Evolutionary conservation across 768 basidiomycete species (phyloP).

Genomic region (Lactifluus subvellereus): DNA sequence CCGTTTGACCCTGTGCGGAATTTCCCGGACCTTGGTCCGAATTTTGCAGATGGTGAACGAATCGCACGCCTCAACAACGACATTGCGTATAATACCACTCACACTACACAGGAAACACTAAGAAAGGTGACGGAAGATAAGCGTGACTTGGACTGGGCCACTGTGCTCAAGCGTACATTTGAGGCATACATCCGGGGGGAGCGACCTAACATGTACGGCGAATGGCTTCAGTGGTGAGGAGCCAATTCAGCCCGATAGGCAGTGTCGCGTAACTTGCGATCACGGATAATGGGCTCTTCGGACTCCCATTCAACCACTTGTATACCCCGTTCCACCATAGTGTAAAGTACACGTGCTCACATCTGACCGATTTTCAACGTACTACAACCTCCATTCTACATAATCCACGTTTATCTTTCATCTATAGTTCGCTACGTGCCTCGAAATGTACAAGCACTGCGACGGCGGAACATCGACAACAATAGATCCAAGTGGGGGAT

Average conservation of each 20-base stretch:
- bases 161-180: constrained; percentile 92
- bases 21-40: constrained; percentile 87
- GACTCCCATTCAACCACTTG: constrained; percentile 4
- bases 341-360: constrained; percentile 24
- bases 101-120: constrained; percentile 32
- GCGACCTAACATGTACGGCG: constrained; percentile 92
- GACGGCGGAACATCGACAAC: constrained; percentile 5
- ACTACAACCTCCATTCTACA: constrained; percentile 13
- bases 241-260: neutral
- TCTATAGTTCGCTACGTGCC: constrained; percentile 14
- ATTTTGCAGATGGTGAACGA: constrained; percentile 71
- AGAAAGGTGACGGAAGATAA: constrained; percentile 54
- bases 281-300: constrained; percentile 3
- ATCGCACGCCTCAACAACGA: constrained; percentile 45
- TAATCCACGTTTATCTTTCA: constrained; percentile 18
- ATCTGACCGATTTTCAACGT: constrained; percentile 21
- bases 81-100: constrained; percentile 12
- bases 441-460: constrained; percentile 10
- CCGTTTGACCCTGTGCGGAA: constrained; percentile 92
- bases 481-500: neutral
- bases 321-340: constrained; percentile 21
- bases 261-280: constrained; percentile 9
- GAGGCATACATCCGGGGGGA: constrained; percentile 91
- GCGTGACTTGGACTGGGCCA: constrained; percentile 85
- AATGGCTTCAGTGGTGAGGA: constrained; percentile 49